These are phyloP conservation scores for Mycena chlorophos DNA, from an alignment of 768 basidiomycete genomes.

Conservation along the genomic window DNA sequence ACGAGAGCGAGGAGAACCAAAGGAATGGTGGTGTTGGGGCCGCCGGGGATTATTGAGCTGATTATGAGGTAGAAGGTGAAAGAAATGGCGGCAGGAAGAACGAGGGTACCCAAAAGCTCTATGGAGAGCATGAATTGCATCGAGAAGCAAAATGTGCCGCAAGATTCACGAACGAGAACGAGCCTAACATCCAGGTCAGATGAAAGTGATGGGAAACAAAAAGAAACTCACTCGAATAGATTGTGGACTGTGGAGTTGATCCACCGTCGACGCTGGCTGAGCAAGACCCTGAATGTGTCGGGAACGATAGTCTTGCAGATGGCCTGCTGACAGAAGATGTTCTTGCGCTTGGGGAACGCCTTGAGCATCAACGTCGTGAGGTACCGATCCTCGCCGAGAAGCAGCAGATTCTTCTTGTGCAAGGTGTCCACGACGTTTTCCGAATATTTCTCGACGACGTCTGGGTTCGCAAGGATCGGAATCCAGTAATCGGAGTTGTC, in stretches of 20 bases:
- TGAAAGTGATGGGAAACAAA: not conserved
- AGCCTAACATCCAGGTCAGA: conserved; percentile 27
- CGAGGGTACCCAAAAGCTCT: conserved; percentile 78
- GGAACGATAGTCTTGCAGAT: conserved; percentile 88
- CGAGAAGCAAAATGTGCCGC: conserved; percentile 85
- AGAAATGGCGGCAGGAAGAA: conserved; percentile 77
- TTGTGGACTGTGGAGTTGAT: conserved; percentile 88
- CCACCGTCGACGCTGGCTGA: conserved; percentile 81
- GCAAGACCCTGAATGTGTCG: conserved; percentile 71
- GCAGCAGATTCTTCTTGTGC: conserved; percentile 54
- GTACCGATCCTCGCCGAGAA: conserved; percentile 84
- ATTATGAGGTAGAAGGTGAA: conserved; percentile 79
- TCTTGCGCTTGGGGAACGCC: conserved; percentile 86
- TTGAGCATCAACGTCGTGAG: conserved; percentile 74
- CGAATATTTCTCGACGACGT: conserved; percentile 74
- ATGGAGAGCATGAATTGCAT: conserved; percentile 86
- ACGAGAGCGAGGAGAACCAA: conserved; percentile 73
- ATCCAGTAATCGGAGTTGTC: conserved; percentile 97
- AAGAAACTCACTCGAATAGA: conserved; percentile 47
- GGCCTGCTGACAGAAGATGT: conserved; percentile 80
- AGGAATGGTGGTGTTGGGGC: conserved; percentile 60
- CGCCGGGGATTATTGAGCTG: conserved; percentile 62
- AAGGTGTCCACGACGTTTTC: not conserved
- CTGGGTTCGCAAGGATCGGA: conserved; percentile 89
- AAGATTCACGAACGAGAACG: conserved; percentile 76